Base-by-base conservation (phyloP, 139 green algal genomes). In the Gonium pectorale region DNA sequence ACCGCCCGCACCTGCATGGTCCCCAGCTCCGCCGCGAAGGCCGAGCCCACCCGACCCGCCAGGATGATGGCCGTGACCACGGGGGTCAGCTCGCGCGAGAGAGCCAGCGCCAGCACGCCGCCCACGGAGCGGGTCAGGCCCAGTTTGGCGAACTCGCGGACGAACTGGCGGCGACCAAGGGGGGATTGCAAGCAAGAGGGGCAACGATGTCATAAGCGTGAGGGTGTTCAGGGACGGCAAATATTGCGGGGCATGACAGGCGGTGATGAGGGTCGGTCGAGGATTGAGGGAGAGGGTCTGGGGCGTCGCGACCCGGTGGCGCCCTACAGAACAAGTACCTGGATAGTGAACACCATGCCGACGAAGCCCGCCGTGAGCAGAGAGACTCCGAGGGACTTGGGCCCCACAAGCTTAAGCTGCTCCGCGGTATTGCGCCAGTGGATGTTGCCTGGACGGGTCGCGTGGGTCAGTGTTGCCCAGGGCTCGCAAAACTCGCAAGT, bases 261-360 rank as follows among this genome's bases (percentile, higher is more conserved):
- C n/a, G n/a, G n/a, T n/a, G n/a, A n/a, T n/a, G n/a, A n/a, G n/a
- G n/a, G n/a, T n/a, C n/a, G n/a, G n/a, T n/a, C n/a, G n/a, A n/a
- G n/a, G n/a, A n/a, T n/a, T n/a, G n/a, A n/a, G n/a, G n/a, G n/a
- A n/a, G n/a, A n/a, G n/a, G n/a, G n/a, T n/a, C n/a, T n/a, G n/a
- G n/a, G n/a, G n/a, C n/a, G n/a, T n/a, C n/a, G n/a, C n/a, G n/a
- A n/a, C n/a, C n/a, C n/a, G n/a, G n/a, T 63, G 54, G 54, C 54
- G 21, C 54, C 54, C 11, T n/a, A 11, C 60, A 8, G 7, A 11
- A 38, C 60, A 29, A 33, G 59, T 67, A 97, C 95, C 93, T 99
- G 97, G 79, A 99, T 99, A 27, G 97, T 99, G 91, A 99, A 99
- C 11, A 99, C 97, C 97, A 99, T 99, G 85, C 97, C 97, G 35